Percentiles rank a stretch among this genome's conserved stretches.
phyloP scores from a whole-genome alignment of 2,329 filamentous ascomycete genomes.

The Pseudofabraea citricarpa region DNA sequence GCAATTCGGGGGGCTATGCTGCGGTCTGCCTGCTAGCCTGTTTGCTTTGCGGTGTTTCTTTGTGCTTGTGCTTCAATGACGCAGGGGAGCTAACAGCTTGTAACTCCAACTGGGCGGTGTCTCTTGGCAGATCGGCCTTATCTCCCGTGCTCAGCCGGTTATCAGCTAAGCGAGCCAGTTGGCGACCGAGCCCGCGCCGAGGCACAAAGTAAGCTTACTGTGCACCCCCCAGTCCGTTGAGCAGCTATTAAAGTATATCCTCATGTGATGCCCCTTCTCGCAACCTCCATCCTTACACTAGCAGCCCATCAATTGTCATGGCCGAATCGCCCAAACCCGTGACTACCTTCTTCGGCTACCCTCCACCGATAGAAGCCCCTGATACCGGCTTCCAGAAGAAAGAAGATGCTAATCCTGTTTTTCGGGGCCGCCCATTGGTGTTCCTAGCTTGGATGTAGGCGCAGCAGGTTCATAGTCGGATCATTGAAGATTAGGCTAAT shows the following conservation, averaged over 20 bases:
- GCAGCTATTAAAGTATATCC: too few species aligned
- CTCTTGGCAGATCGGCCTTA: neutral
- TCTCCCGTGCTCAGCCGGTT: too few species aligned
- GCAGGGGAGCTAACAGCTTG: neutral
- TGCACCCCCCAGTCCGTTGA: too few species aligned
- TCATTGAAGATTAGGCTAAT: neutral
- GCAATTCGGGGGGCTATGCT: too few species aligned
- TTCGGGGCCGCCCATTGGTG: constrained; percentile 61
- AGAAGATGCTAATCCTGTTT: constrained; percentile 61
- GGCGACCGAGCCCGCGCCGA: too few species aligned
- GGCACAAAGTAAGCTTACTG: too few species aligned
- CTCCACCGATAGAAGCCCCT: constrained; percentile 20
- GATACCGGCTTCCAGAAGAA: constrained; percentile 38
- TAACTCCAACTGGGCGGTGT: neutral
- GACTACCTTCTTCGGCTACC: constrained; percentile 26
- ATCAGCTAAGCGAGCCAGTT: too few species aligned
- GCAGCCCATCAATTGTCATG: neutral
- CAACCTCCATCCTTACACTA: neutral
- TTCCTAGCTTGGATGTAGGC: constrained; percentile 58
- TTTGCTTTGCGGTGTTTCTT: too few species aligned
- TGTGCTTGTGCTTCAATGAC: too few species aligned
- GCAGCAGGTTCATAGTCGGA: constrained; percentile 2
- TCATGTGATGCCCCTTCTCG: too few species aligned
- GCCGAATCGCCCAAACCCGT: neutral
- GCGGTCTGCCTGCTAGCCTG: too few species aligned